These are phyloP conservation scores for Perkinsus olseni DNA, from an alignment of 169 alveolate species.

Conservation along the genomic window DNA sequence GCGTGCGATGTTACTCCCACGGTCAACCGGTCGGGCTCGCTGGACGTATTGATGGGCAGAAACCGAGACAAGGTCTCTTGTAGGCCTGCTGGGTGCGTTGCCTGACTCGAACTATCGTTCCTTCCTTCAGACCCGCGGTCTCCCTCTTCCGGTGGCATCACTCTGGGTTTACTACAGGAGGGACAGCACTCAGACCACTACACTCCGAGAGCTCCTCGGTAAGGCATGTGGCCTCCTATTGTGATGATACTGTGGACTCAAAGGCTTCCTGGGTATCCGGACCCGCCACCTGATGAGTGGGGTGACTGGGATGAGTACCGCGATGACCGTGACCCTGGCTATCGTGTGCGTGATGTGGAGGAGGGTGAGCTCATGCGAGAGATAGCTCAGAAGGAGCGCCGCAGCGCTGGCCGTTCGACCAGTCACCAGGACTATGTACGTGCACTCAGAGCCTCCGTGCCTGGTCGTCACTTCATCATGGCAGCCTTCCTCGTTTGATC, in stretches of 20 bases:
- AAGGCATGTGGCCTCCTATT: not conserved
- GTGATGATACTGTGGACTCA: not conserved
- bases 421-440: no score
- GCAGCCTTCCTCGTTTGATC: not conserved
- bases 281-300: not conserved
- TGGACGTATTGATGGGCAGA: not conserved
- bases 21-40: not conserved
- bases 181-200: not conserved
- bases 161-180: not conserved
- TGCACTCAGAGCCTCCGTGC: no score
- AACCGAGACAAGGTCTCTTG: not conserved
- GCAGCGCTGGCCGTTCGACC: not conserved
- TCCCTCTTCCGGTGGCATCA: not conserved
- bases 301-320: constrained; percentile 1
- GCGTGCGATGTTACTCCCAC: not conserved
- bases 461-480: no score
- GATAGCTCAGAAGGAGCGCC: not conserved
- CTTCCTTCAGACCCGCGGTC: not conserved
- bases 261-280: not conserved
- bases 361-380: not conserved
- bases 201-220: not conserved
- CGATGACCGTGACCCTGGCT: not conserved
- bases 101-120: no score
- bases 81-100: not conserved
- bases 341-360: not conserved